phyloP scores from a whole-genome alignment of 2,329 filamentous ascomycete species.

The Zarea fungicola region DNA sequence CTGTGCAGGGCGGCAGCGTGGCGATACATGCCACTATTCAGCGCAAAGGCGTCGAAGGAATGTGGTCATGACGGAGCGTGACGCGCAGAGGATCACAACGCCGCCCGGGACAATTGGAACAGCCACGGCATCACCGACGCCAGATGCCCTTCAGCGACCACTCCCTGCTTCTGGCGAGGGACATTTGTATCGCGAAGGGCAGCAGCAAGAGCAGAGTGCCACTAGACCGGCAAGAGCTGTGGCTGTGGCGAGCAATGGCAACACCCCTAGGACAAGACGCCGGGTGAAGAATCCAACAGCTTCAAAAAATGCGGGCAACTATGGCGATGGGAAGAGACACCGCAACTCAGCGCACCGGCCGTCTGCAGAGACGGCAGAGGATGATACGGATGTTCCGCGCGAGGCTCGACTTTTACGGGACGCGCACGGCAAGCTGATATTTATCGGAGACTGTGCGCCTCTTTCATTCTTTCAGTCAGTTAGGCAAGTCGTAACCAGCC shows the following conservation, averaged over 20 bases:
- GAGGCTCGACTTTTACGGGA: conserved; percentile 49
- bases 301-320: background rate
- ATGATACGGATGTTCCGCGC: conserved; percentile 49
- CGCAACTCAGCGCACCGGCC: background rate
- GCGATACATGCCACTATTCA: conserved; percentile 43
- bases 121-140: conserved; percentile 2
- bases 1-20: conserved; percentile 39
- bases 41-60: conserved; percentile 35
- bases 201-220: no score
- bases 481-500: conserved; percentile 44
- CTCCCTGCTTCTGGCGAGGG: background rate
- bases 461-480: conserved; percentile 52
- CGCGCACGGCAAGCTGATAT: conserved; percentile 48
- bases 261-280: background rate
- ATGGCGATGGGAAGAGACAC: background rate
- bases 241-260: background rate
- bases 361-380: conserved; percentile 30
- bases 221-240: background rate
- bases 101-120: background rate
- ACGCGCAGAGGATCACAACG: background rate
- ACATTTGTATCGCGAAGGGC: background rate
- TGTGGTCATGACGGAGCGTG: conserved; percentile 12
- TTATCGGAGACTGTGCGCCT: conserved; percentile 52
- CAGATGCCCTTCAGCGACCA: conserved; percentile 1
- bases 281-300: conserved; percentile 15